A percentile compares a stretch with the other conserved stretches of the same genome.
phyloP scores from a whole-genome alignment of 139 green algal species.

The Mesotaenium endlicherianum region DNA sequence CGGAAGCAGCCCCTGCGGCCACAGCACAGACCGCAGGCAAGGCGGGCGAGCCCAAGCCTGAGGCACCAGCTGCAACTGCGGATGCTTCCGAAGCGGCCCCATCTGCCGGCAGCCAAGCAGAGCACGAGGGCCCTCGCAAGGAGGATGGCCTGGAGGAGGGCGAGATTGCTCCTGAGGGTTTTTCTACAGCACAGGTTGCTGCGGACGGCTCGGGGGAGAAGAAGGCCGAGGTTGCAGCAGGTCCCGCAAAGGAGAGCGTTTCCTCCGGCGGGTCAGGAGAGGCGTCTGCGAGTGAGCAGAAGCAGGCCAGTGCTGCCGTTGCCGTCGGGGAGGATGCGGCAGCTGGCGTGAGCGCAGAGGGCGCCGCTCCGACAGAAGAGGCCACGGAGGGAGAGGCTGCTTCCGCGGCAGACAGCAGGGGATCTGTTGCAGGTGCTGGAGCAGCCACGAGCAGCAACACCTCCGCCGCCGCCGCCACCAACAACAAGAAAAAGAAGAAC shows the following conservation, averaged over 20 bases:
- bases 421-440: background rate
- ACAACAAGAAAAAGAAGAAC: constrained; percentile 46
- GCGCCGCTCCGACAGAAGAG: background rate
- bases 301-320: too few species aligned
- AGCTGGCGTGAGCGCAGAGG: background rate
- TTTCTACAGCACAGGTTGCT: background rate
- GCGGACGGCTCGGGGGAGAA: background rate
- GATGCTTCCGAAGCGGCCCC: background rate
- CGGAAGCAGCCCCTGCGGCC: too few species aligned
- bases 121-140: too few species aligned
- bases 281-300: too few species aligned
- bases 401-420: background rate
- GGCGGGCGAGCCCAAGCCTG: too few species aligned
- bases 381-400: background rate
- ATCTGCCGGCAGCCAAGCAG: too few species aligned
- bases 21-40: too few species aligned
- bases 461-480: background rate
- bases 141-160: too few species aligned
- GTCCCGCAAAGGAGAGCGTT: too few species aligned
- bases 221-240: background rate
- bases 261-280: too few species aligned
- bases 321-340: background rate
- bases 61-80: background rate
- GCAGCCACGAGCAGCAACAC: background rate
- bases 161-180: too few species aligned